Evolutionary conservation across 2,329 filamentous ascomycete genomes (phyloP).

Genomic region (Trichophyton benhamiae): DNA sequence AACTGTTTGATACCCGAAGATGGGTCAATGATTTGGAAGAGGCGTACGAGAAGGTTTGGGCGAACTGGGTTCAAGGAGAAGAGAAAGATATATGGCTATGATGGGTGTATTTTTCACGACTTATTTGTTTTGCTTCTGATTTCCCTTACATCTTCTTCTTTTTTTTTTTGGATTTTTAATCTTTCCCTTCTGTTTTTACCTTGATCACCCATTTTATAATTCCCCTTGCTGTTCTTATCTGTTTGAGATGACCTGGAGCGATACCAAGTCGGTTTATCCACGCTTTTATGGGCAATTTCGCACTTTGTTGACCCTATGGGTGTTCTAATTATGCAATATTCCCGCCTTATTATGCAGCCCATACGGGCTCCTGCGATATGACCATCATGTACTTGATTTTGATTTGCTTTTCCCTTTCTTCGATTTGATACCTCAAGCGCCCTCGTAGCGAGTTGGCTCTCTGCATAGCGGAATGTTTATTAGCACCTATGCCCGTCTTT

Average conservation of each 20-base stretch:
- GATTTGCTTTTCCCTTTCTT: background rate
- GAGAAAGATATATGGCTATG: slow-evolving; percentile 83
- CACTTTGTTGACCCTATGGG: background rate
- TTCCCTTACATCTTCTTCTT: background rate
- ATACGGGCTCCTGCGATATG: background rate
- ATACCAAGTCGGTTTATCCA: background rate
- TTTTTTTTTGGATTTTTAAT: background rate
- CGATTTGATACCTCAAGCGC: background rate
- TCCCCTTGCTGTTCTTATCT: background rate
- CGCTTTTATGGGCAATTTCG: background rate
- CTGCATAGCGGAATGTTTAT: slow-evolving; percentile 4
- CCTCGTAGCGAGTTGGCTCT: background rate
- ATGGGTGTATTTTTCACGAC: slow-evolving; percentile 4
- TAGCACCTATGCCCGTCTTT: background rate
- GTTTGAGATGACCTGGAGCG: background rate
- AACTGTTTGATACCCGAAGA: slow-evolving; percentile 76
- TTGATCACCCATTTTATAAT: background rate
- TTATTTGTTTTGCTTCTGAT: background rate
- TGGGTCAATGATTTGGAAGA: slow-evolving; percentile 86
- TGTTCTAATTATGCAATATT: background rate
- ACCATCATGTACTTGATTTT: slow-evolving; percentile 1
- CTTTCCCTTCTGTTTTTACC: background rate
- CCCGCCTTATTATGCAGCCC: background rate
- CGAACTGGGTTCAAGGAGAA: slow-evolving; percentile 69
- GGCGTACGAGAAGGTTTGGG: slow-evolving; percentile 82